Percentiles rank a stretch among this genome's conserved stretches.
These are phyloP conservation scores for Phyllosticta citrichinensis DNA, from an alignment of 2,329 filamentous ascomycete species.

Conservation along the genomic window DNA sequence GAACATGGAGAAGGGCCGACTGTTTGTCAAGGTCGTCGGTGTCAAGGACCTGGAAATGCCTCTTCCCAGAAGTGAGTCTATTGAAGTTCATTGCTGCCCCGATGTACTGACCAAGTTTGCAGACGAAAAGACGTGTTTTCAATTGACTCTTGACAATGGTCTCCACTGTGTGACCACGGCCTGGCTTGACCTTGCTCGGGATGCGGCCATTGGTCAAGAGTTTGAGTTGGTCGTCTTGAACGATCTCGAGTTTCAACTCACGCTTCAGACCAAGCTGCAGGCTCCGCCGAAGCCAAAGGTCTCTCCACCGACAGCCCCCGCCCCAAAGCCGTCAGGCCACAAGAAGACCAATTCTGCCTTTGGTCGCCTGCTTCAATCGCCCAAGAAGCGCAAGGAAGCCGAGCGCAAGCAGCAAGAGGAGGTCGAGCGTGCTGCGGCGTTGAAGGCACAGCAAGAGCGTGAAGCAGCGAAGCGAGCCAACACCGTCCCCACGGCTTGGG, in stretches of 20 bases:
- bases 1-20: constrained; percentile 72
- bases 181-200: constrained; percentile 85
- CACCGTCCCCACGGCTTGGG: constrained; percentile 60
- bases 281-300: constrained; percentile 48
- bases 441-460: constrained; percentile 30
- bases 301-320: constrained; percentile 34
- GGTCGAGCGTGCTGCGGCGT: constrained; percentile 60
- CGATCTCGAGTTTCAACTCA: constrained; percentile 97
- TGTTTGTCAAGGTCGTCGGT: constrained; percentile 98
- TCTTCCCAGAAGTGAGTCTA: constrained; percentile 68
- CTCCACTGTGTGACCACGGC: constrained; percentile 95
- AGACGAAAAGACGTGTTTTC: constrained; percentile 91
- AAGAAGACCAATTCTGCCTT: constrained; percentile 71
- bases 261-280: constrained; percentile 88
- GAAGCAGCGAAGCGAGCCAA: constrained; percentile 47
- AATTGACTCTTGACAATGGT: constrained; percentile 94
- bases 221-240: constrained; percentile 96
- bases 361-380: constrained; percentile 75
- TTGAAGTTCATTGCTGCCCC: too few species aligned
- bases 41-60: constrained; percentile 93
- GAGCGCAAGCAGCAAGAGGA: constrained; percentile 78
- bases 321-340: constrained; percentile 54
- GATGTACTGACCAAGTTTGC: constrained; percentile 12
- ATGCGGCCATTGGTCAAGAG: constrained; percentile 91
- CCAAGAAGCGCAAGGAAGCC: constrained; percentile 92